Conservation (phyloP, 768 basidiomycete species). For the Boletales sp. region DNA sequence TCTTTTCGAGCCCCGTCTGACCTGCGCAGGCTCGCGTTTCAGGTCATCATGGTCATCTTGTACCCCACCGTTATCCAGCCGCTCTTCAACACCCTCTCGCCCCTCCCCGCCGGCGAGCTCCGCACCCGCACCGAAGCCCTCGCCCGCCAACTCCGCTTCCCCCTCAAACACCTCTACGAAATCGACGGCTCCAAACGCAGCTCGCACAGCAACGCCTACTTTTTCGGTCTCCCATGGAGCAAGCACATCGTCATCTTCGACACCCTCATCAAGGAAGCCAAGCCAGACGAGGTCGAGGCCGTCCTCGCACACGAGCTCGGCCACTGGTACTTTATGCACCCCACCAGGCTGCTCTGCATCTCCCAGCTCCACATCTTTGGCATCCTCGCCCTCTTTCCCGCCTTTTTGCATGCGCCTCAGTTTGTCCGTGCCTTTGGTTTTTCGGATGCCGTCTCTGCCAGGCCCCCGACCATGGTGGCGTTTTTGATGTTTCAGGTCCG, state of each 20-base stretch:
- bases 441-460: slow-evolving; percentile 54
- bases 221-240: slow-evolving; percentile 95
- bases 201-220: slow-evolving; percentile 97
- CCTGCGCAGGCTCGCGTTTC: slow-evolving; percentile 64
- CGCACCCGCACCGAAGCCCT: slow-evolving; percentile 74
- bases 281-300: slow-evolving; percentile 91
- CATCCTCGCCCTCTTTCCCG: slow-evolving; percentile 85
- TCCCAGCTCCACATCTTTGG: slow-evolving; percentile 86
- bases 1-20: neutral
- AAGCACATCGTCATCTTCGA: slow-evolving; percentile 98
- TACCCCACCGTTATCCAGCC: slow-evolving; percentile 91
- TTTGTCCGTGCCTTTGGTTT: slow-evolving; percentile 82
- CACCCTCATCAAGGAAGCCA: slow-evolving; percentile 89
- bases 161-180: slow-evolving; percentile 90
- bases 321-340: slow-evolving; percentile 93
- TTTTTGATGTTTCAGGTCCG: slow-evolving; percentile 79
- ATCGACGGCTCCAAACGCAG: slow-evolving; percentile 97
- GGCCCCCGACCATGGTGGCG: slow-evolving; percentile 78
- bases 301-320: slow-evolving; percentile 98
- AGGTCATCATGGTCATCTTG: slow-evolving; percentile 76
- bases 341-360: slow-evolving; percentile 81
- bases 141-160: slow-evolving; percentile 83
- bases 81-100: slow-evolving; percentile 95
- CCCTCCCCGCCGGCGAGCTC: slow-evolving; percentile 73
- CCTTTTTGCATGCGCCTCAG: slow-evolving; percentile 78